These are phyloP conservation scores for Collybia nuda DNA, from an alignment of 768 basidiomycete genomes.

Conservation along the genomic window DNA sequence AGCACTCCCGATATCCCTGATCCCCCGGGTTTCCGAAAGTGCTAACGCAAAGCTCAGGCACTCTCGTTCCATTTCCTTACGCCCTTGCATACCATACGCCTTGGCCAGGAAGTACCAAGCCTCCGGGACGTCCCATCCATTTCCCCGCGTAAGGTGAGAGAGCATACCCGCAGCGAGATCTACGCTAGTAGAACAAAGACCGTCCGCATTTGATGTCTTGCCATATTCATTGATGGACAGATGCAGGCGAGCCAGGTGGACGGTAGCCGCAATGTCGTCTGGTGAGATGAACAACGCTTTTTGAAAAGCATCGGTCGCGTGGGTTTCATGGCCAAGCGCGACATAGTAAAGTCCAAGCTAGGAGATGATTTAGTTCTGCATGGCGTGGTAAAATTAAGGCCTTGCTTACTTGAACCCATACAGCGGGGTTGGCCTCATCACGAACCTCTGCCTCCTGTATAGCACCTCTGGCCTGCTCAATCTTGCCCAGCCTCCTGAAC, in stretches of 20 bases:
- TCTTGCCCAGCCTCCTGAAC: conserved; percentile 84
- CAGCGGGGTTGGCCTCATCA: conserved; percentile 82
- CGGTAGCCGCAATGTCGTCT: conserved; percentile 72
- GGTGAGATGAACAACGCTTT: conserved; percentile 90
- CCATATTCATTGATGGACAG: conserved; percentile 33
- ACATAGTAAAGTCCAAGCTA: conserved; percentile 77
- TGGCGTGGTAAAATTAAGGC: neutral
- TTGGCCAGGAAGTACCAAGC: conserved; percentile 93
- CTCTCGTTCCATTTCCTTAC: conserved; percentile 15
- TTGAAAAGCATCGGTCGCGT: conserved; percentile 75
- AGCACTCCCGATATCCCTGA: conserved; percentile 15
- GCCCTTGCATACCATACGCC: conserved; percentile 55
- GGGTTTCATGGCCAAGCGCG: conserved; percentile 53
- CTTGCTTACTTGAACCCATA: conserved; percentile 87
- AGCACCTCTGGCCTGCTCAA: conserved; percentile 86
- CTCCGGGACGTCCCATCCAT: conserved; percentile 90
- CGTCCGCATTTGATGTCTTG: neutral
- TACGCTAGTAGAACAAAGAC: conserved; percentile 31
- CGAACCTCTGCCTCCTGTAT: conserved; percentile 94
- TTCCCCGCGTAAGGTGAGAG: conserved; percentile 70
- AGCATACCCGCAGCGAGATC: conserved; percentile 86
- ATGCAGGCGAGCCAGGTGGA: conserved; percentile 79
- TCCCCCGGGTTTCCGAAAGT: conserved; percentile 15
- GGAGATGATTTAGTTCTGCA: neutral
- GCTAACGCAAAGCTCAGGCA: conserved; percentile 15